Base-by-base conservation (phyloP, 331 rosid genomes). In the Quercus phellos region DNA sequence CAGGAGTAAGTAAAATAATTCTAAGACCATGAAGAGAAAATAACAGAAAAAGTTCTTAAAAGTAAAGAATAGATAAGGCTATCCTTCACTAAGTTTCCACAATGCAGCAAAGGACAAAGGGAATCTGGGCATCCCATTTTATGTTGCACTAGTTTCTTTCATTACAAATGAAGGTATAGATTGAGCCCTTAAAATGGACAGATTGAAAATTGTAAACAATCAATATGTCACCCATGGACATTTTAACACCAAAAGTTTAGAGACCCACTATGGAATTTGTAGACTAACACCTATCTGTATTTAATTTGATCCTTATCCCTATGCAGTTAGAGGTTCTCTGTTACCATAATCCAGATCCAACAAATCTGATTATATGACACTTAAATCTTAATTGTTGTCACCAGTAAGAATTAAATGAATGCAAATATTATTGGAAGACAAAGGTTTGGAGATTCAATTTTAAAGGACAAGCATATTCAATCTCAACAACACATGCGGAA, bases 1-100 rank as follows among this genome's bases (percentile, higher is more conserved):
- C 35, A 38, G 55, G 67, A 24, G 53, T 81, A 76, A 84, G 74
- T 75, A 53, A 63, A 79, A 46, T 30, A 76, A 42, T 7, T 79
- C 61, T 19, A 68, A 74, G 60, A 29, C 73, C 70, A 54, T 61
- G 27, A 68, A 30, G 60, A 76, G 72, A 53, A 70, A 68, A 51
- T 16, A 51, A 14, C n/a, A 68, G 5, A 67, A 8, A 38, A 6
- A 51, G 63, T 55, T 76, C 71, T 35, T 35, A 68, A 69, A 63
- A 72, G 67, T 68, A 64, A 68, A 24, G 32, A 32, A 72, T 42
- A 78, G 21, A n/a, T 51, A 3, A 2, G 46, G 50, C 50, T 68
- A 63, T 66, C 66, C 53, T 76, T 58, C 26, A 46, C 59, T 4
- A 51, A 18, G 14, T 34, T 46, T 18, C 21, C 50, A 66, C 35